Conservation (phyloP, 345 rosid species). For the Sisymbrium altissimum region DNA sequence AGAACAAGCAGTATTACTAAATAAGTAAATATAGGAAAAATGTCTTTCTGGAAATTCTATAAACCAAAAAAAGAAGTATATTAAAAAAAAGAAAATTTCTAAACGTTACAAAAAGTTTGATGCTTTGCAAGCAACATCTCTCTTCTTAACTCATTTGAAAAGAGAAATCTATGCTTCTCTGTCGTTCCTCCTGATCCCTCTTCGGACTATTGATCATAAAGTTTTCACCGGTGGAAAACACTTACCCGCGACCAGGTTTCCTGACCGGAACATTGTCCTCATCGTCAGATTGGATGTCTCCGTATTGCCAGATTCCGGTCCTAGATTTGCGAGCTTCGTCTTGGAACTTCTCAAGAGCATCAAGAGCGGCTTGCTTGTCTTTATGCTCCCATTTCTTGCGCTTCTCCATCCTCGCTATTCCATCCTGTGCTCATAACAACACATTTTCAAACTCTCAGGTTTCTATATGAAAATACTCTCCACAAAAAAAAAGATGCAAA, state of each 20-base stretch:
- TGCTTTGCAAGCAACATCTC: constrained; percentile 16
- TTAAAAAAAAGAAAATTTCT: not conserved
- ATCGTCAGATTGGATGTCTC: constrained; percentile 90
- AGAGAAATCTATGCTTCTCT: constrained; percentile 25
- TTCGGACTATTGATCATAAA: constrained; percentile 1
- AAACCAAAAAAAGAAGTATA: not conserved
- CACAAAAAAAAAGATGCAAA: not conserved
- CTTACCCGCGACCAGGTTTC: constrained; percentile 68
- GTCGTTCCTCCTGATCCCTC: constrained; percentile 18
- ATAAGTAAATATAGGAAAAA: constrained; percentile 20
- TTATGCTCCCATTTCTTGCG: constrained; percentile 74
- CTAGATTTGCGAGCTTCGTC: constrained; percentile 69
- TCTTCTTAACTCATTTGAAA: constrained; percentile 9
- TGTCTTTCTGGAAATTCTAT: not conserved
- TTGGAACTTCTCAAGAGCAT: constrained; percentile 74
- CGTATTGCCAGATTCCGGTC: constrained; percentile 86
- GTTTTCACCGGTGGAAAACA: not conserved
- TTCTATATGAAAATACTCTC: not conserved
- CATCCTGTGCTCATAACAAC: constrained; percentile 57
- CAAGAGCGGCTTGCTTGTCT: constrained; percentile 62
- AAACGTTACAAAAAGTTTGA: constrained; percentile 33
- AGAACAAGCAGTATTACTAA: constrained; percentile 10
- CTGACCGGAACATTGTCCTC: constrained; percentile 66
- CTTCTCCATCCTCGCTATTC: constrained; percentile 88
- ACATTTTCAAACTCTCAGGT: constrained; percentile 6